Percentiles rank a stretch among this genome's conserved stretches.
Evolutionary conservation across 805 yeast genomes (phyloP).

Genomic region (Ogataea nakhonphanomensis): DNA sequence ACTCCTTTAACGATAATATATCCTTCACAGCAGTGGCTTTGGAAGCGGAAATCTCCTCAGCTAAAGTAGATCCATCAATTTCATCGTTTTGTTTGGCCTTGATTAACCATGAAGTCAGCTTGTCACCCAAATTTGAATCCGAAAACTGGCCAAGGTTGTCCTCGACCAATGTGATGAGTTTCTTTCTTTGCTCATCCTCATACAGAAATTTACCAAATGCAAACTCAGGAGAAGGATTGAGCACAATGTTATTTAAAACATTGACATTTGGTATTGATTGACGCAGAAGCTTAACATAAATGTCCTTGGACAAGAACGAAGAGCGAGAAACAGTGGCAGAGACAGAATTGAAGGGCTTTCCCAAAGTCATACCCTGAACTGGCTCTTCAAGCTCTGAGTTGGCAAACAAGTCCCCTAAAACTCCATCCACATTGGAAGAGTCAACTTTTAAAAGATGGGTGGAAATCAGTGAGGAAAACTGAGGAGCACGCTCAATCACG

Average conservation of each 20-base stretch:
- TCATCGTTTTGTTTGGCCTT: slow-evolving; percentile 39
- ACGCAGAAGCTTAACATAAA: slow-evolving; percentile 69
- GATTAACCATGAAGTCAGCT: slow-evolving; percentile 69
- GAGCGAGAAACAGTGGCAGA: slow-evolving; percentile 14
- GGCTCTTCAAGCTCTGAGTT: slow-evolving; percentile 56
- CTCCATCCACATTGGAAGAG: slow-evolving; percentile 37
- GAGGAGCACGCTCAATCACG: slow-evolving; percentile 56
- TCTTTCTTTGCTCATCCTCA: slow-evolving; percentile 47
- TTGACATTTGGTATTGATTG: slow-evolving; percentile 54
- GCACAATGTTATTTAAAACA: slow-evolving; percentile 52
- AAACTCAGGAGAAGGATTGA: slow-evolving; percentile 74
- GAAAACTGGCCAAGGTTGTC: slow-evolving; percentile 43
- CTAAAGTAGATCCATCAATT: slow-evolving; percentile 26
- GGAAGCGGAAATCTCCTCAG: slow-evolving; percentile 36
- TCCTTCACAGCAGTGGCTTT: slow-evolving; percentile 35
- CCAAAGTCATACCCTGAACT: slow-evolving; percentile 59
- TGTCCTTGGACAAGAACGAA: slow-evolving; percentile 36
- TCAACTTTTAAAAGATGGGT: slow-evolving; percentile 48
- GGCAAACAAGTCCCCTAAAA: slow-evolving; percentile 45
- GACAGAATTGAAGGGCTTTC: slow-evolving; percentile 36
- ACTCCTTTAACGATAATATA: slow-evolving; percentile 44
- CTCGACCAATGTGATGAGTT: slow-evolving; percentile 42
- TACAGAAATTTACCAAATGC: slow-evolving; percentile 78
- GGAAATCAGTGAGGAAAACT: slow-evolving; percentile 51
- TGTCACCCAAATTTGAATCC: slow-evolving; percentile 49